Evolutionary conservation across 1,284 basidiomycete species (phyloP), one percentile per base, ranked within the genome.

Genomic region (Schizophyllum amplum): DNA sequence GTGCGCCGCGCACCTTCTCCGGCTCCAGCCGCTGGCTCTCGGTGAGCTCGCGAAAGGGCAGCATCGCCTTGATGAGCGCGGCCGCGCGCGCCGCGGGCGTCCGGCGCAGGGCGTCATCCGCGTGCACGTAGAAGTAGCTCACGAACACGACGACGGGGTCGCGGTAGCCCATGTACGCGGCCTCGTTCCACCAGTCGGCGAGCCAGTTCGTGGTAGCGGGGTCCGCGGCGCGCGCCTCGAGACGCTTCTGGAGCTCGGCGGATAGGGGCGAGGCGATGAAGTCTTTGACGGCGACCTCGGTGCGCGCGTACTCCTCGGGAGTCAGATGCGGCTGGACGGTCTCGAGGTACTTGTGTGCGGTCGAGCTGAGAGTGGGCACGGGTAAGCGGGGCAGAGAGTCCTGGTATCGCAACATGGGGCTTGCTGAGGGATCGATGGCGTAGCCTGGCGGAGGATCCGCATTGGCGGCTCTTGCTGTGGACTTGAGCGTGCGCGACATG

Each of bases 111-210:
- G 72, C 73, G 65, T 92, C 91, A 59, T 89, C 82, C 62, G 87
- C 72, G 71, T 98, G 95, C 11, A 94, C 80, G 71, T 94, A 98
- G 74, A 90, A 99, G 77, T 99, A 99, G 78, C 87, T 93, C 66
- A 97, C 94, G 66, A 87, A 92, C 22, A 96, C 93, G 24, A 98
- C 88, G 42, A 98, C 91, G 4, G 95, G 87, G 64, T 97, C 92
- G 52, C 92, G 80, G 66, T 90, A 91, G 4, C 75, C 86, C 86
- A 91, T 88, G 68, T 91, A 92, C 23, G 94, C 95, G 7, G 72
- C 82, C 48, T 98, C 92, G 72, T 98, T 97, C 96, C 96, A 99
- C 96, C 96, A 99, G 58, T 97, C 93, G 56, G 82, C 81, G 27
- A 99, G 79, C 96, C 96, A 99, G 75, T 81, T 95, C 63, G 83